phyloP scores from a whole-genome alignment of 106 monocot species.

The Hemerocallis citrina region DNA sequence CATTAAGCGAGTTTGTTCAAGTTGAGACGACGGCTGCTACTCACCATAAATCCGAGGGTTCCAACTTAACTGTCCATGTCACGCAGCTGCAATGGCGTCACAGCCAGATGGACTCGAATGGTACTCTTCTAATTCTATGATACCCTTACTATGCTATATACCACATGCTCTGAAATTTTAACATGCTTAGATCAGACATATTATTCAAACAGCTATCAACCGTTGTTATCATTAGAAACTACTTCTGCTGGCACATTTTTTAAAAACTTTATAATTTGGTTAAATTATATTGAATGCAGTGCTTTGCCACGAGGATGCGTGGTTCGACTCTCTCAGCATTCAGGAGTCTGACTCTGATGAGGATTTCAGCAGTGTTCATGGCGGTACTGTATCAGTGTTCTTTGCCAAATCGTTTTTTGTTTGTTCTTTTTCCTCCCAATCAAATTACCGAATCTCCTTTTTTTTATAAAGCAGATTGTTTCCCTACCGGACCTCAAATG shows the following conservation, averaged over 20 bases:
- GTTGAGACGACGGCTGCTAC: conserved; percentile 10
- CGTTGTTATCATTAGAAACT: not conserved
- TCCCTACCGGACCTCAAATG: conserved; percentile 23
- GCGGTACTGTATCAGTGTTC: conserved; percentile 39
- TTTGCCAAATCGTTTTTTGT: too few species aligned
- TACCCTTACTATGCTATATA: not conserved
- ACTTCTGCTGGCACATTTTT: not conserved
- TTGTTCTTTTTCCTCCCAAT: not conserved
- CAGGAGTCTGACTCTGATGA: conserved; percentile 44
- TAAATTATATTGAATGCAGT: conserved; percentile 10
- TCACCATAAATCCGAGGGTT: conserved; percentile 35
- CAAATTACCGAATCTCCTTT: too few species aligned
- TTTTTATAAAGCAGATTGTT: conserved; percentile 33
- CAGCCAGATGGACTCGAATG: conserved; percentile 32
- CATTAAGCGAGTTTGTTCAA: conserved; percentile 6
- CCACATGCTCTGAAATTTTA: not conserved
- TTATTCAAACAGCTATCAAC: not conserved
- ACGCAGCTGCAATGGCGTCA: conserved; percentile 54
- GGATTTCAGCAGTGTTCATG: conserved; percentile 49
- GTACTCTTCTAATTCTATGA: too few species aligned
- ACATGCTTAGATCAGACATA: not conserved
- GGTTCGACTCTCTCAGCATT: conserved; percentile 61
- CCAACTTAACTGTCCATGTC: conserved; percentile 44
- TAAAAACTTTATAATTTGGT: too few species aligned
- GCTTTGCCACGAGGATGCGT: conserved; percentile 43